Evolutionary conservation across 306 rosid species (phyloP).

Genomic region (Medicago ruthenica): DNA sequence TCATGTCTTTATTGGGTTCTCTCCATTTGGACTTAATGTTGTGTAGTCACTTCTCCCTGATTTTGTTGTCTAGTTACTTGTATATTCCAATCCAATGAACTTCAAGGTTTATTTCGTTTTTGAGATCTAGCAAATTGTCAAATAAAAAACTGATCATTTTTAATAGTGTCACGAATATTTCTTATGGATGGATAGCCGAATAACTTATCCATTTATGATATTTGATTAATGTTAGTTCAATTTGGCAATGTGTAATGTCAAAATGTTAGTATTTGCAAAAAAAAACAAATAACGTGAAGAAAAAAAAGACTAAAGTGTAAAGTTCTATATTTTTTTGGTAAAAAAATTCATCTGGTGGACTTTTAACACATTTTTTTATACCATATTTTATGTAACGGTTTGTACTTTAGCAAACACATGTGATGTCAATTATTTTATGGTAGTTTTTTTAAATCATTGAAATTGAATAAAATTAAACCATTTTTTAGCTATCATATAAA

Average conservation of each 20-base stretch:
- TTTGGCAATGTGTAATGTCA: neutral
- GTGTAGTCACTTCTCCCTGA: slow-evolving; percentile 44
- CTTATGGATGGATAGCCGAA: neutral
- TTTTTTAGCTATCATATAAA: no score
- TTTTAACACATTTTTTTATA: no score
- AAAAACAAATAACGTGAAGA: no score
- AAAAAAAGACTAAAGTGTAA: no score
- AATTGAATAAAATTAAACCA: no score
- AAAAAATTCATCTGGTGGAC: no score
- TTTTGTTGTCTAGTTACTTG: slow-evolving; percentile 44
- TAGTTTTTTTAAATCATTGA: no score
- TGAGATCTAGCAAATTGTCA: slow-evolving; percentile 14
- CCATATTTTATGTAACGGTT: no score
- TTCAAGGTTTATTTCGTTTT: slow-evolving; percentile 18
- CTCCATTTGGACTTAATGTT: slow-evolving; percentile 20
- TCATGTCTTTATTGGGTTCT: slow-evolving; percentile 34
- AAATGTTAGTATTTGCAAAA: no score
- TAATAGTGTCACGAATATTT: slow-evolving; percentile 1
- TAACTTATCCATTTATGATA: neutral
- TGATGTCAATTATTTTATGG: no score
- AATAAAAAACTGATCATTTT: neutral
- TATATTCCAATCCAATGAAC: slow-evolving; percentile 22
- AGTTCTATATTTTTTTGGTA: no score
- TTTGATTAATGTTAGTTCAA: neutral
- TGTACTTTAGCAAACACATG: no score